phyloP scores from a whole-genome alignment of 2,329 filamentous ascomycete species.

The Neofusicoccum kwambonambiense region DNA sequence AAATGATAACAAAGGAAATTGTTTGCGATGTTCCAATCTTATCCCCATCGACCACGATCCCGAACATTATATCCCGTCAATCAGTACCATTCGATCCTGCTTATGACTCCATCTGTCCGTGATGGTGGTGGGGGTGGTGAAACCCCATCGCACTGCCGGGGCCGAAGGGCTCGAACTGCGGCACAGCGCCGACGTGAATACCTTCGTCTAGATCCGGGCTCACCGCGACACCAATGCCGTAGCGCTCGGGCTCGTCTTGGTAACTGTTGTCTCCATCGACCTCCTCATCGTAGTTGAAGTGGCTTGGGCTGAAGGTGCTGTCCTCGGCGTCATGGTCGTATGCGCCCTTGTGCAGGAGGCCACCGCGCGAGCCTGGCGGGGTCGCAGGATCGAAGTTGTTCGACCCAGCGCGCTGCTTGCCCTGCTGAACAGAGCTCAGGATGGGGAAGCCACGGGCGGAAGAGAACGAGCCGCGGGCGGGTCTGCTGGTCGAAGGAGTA shows the following conservation, averaged over 20 bases:
- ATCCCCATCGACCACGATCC: not conserved
- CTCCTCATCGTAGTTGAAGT: slow-evolving; percentile 6
- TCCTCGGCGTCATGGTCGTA: slow-evolving; percentile 62
- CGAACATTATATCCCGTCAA: not conserved
- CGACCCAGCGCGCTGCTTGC: not conserved
- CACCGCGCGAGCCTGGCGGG: slow-evolving; percentile 25
- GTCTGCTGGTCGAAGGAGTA: slow-evolving; percentile 23
- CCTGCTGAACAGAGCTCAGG: slow-evolving; percentile 27
- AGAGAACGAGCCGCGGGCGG: slow-evolving; percentile 26
- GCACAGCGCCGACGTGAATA: not conserved
- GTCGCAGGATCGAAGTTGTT: slow-evolving; percentile 17
- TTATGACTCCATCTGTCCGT: not conserved
- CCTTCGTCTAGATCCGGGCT: slow-evolving; percentile 1
- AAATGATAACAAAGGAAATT: slow-evolving; percentile 1
- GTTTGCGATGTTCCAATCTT: not conserved
- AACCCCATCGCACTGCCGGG: not conserved
- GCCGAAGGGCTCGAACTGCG: slow-evolving; percentile 14
- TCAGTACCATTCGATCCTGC: not conserved
- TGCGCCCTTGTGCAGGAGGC: slow-evolving; percentile 52
- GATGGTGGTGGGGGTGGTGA: not conserved
- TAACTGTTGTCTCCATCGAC: not conserved
- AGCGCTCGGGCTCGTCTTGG: not conserved
- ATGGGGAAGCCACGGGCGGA: slow-evolving; percentile 1
- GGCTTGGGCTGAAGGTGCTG: slow-evolving; percentile 37
- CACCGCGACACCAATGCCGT: slow-evolving; percentile 10